phyloP scores from a whole-genome alignment of 225 moss, liverwort and hornwort genomes.

The Asterella californica region DNA sequence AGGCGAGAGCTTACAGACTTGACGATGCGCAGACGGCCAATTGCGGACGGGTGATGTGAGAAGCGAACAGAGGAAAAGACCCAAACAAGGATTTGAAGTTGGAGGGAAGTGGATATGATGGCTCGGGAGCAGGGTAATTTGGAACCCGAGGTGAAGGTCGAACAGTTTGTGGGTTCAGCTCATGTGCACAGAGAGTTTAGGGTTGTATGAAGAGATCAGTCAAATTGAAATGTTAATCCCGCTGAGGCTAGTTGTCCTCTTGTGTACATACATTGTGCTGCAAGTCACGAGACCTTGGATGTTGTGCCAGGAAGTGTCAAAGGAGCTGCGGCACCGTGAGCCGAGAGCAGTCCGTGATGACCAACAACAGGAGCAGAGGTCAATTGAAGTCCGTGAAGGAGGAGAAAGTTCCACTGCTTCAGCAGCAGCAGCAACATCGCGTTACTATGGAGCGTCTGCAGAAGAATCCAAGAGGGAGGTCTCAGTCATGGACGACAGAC shows the following conservation, averaged over 20 bases:
- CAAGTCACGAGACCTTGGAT: conserved; percentile 15
- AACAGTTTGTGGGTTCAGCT: conserved; percentile 24
- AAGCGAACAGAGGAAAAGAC: neutral
- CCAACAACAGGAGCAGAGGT: neutral
- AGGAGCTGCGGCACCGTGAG: conserved; percentile 17
- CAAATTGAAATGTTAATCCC: neutral
- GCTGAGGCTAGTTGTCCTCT: neutral
- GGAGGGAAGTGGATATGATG: conserved; percentile 4
- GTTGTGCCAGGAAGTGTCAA: conserved; percentile 31
- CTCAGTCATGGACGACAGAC: neutral
- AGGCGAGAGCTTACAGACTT: neutral
- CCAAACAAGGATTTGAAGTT: neutral
- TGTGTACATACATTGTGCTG: neutral
- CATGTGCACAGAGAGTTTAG: conserved; percentile 3
- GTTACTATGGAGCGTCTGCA: neutral
- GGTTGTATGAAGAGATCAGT: neutral
- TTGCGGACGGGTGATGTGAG: neutral
- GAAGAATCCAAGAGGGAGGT: conserved; percentile 16
- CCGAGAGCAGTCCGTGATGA: conserved; percentile 4
- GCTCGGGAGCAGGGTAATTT: conserved; percentile 3
- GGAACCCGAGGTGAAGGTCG: conserved; percentile 35
- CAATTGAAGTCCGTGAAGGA: neutral
- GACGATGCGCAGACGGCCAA: conserved; percentile 1
- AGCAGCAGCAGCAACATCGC: neutral
- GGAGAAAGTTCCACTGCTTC: neutral